Conservation (phyloP, 768 basidiomycete species). For the Ramaria sp. region DNA sequence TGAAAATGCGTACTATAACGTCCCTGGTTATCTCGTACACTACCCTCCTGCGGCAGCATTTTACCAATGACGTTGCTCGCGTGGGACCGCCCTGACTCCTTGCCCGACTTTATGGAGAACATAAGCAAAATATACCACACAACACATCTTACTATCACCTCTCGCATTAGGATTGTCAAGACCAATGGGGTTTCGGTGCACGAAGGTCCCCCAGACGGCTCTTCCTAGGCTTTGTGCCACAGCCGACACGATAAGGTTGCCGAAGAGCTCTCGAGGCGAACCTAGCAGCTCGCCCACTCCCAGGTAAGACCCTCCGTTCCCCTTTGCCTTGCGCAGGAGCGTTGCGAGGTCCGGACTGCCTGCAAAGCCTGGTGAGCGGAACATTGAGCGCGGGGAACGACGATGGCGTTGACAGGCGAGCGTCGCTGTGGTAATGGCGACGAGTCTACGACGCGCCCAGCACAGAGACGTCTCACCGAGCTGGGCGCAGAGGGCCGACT, state of each 20-base stretch:
- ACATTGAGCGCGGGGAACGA: constrained; percentile 35
- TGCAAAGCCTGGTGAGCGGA: too few species aligned
- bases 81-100: constrained; percentile 43
- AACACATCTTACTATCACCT: constrained; percentile 38
- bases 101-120: constrained; percentile 29
- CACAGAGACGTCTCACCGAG: constrained; percentile 62
- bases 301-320: constrained; percentile 43
- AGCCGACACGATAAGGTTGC: constrained; percentile 2
- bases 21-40: constrained; percentile 59
- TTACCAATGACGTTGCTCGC: constrained; percentile 70
- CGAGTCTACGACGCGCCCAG: constrained; percentile 49
- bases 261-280: constrained; percentile 2
- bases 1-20: constrained; percentile 17
- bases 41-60: constrained; percentile 55
- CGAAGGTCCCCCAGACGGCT: background rate
- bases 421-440: constrained; percentile 23
- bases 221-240: background rate
- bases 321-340: too few species aligned
- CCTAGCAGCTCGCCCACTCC: too few species aligned
- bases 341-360: too few species aligned
- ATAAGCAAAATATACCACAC: background rate
- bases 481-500: constrained; percentile 40
- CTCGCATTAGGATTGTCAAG: constrained; percentile 36
- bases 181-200: constrained; percentile 32
- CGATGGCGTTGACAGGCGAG: constrained; percentile 14